Base-by-base conservation (phyloP, 2,329 filamentous ascomycete species). In the Curvularia lunata region DNA sequence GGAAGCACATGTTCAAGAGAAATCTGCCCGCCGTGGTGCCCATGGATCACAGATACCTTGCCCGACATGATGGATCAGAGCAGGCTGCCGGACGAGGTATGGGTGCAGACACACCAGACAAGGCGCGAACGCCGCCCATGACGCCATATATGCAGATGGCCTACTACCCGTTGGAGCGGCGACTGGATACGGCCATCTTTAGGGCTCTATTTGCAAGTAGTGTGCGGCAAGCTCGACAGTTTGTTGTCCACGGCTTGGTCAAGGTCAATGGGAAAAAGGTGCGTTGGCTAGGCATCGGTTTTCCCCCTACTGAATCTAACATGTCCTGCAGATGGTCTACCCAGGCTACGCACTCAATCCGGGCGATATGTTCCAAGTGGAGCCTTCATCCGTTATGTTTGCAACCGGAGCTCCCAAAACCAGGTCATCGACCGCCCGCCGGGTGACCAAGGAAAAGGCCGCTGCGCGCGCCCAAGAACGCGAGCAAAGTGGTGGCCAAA, bases 191-290 rank as follows among this genome's bases (percentile, higher is more conserved):
- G n/a, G 93, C 95, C 67, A 88, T 99, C 61, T 98, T 96, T 82
- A 85, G 95, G 49, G 90, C 95, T 37, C 79, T 99, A 77, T 99
- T 99, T 78, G 93, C 95, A 41, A 97, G 92, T 78, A 97, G 92
- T 78, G 86, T 91, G 34, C 85, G 93, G 66, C 95, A 99, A 79
- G 96, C 96, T 13, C 87, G 94, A 66, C 94, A 98, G 69, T 96
- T 98, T 73, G 91, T 96, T 57, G 86, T 96, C 27, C 95, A 99
- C 78, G 95, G 95, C 27, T 88, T 88, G 58, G 95, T 99, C 61
- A 96, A 88, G 72, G 95, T 99, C 74, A 99, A 99, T 81, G 95
- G 95, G 62, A 92, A 96, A 80, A 93, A 92, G 87, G 93, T 96
- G 78, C 41, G 57, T 55, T 21, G 5, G 27, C 12, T 7, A 34